Evolutionary conservation across 108 stramenopile species (phyloP).

Genomic region (Skeletonema costatum): DNA sequence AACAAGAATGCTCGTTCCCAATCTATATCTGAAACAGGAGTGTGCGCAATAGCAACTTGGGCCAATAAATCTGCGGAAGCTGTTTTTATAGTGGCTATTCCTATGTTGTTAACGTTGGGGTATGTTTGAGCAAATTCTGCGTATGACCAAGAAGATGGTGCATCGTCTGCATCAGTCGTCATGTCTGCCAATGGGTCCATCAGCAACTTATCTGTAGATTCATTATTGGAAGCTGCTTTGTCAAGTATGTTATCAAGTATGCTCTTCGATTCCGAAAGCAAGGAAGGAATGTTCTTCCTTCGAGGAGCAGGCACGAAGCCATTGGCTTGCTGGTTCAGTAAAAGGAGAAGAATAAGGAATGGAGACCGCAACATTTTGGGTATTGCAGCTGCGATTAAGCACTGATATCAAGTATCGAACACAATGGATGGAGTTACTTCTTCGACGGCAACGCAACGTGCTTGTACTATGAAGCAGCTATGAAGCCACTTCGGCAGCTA

Average conservation of each 20-base stretch:
- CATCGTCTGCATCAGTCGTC: not conserved
- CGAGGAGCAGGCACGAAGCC: not conserved
- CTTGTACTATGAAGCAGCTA: no score
- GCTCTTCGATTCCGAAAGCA: not conserved
- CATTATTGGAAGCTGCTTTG: not conserved
- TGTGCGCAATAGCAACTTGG: conserved; percentile 55
- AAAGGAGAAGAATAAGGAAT: not conserved
- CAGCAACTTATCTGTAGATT: not conserved
- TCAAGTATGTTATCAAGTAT: not conserved
- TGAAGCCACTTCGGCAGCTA: no score
- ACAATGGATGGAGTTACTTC: no score
- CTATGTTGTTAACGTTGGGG: conserved; percentile 57
- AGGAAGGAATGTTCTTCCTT: not conserved
- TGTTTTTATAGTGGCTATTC: conserved; percentile 61
- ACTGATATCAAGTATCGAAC: no score
- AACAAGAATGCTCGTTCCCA: conserved; percentile 51
- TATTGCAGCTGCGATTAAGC: no score
- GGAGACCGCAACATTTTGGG: not conserved
- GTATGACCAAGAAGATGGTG: conserved; percentile 39
- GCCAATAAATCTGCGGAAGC: conserved; percentile 56
- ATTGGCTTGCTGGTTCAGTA: not conserved
- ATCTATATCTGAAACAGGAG: conserved; percentile 44
- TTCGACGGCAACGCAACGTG: no score
- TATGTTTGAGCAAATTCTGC: conserved; percentile 49
- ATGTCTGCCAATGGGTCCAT: conserved; percentile 6